These are phyloP conservation scores for Aphanocladium album DNA, from an alignment of 2,329 filamentous ascomycete species.

Conservation along the genomic window DNA sequence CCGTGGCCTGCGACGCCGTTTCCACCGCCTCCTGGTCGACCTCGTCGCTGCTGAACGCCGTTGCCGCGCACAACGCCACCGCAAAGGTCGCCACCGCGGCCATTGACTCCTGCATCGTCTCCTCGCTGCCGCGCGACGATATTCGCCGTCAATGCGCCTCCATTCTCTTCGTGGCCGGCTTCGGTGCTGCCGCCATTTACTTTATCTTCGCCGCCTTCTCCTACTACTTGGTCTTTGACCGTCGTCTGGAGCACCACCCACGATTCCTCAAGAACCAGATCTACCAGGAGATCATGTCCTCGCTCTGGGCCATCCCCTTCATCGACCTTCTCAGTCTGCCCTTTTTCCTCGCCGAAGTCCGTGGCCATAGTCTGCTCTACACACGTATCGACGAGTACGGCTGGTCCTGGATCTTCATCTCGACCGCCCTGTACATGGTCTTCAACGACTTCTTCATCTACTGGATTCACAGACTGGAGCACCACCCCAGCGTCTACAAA, in stretches of 20 bases:
- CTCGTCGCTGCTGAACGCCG: constrained; percentile 2
- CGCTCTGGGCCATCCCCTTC: constrained; percentile 37
- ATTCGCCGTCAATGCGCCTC: constrained; percentile 35
- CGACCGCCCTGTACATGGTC: constrained; percentile 37
- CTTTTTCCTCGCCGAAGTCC: constrained; percentile 43
- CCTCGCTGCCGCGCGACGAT: constrained; percentile 38
- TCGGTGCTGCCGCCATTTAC: constrained; percentile 45
- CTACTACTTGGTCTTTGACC: constrained; percentile 61
- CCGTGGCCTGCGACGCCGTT: constrained; percentile 14
- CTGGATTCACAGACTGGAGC: constrained; percentile 43
- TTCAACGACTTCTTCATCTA: constrained; percentile 44
- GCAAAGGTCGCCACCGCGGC: constrained; percentile 19
- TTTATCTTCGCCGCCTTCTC: constrained; percentile 65
- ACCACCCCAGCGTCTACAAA: constrained; percentile 42
- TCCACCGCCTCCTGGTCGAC: constrained; percentile 10
- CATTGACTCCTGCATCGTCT: constrained; percentile 42
- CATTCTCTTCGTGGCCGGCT: constrained; percentile 33
- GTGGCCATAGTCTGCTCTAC: constrained; percentile 40
- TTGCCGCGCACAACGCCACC: constrained; percentile 11
- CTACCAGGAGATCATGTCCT: constrained; percentile 38
- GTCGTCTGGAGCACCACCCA: constrained; percentile 41
- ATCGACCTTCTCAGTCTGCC: constrained; percentile 42
- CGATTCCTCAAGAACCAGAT: constrained; percentile 45
- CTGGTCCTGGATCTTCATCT: constrained; percentile 34
- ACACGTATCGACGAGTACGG: constrained; percentile 33